Evolutionary conservation across 345 rosid genomes (phyloP), one percentile per base, ranked within the genome.

Genomic region (Luvunga scandens): DNA sequence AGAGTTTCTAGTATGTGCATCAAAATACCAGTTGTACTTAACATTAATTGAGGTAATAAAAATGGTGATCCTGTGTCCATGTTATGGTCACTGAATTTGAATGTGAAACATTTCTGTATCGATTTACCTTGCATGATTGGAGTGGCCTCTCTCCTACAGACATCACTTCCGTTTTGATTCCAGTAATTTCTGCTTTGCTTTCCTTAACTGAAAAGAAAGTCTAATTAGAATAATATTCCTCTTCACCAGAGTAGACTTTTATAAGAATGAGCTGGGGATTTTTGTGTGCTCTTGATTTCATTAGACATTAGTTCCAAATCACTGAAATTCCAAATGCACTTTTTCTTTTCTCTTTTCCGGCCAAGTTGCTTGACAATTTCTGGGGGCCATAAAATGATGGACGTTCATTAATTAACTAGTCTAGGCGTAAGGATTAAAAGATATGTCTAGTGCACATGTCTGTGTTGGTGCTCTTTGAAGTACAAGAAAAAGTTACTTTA

Each of bases 371-470:
- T 33, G 24, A 50, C 28, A 71, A 24, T 77, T 74, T 75, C 69
- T 45, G 31, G 27, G 39, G 73, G 75, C 75, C 42, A 61, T 83
- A 63, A 71, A 45, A 71, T 65, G 71, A 72, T 33, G 74, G 72
- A 53, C 39, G 38, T 22, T 83, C 50, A 63, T 69, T 14, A 34
- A 63, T 72, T 48, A 45, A 56, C 45, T 63, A 25, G 36, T 31
- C 4, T 45, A 48, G 65, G 30, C 57, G 63, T 61, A 55, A 71
- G 75, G 63, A 70, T 61, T 65, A 39, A 60, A 64, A 39, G 36
- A 50, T 36, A 31, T 55, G 59, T 77, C 80, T 67, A 76, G 67
- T 82, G 80, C 76, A 66, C 80, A n/a, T 50, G 67, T 66, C 45
- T 36, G 66, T 75, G 76, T 79, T 67, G 72, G 72, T 68, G n/a